These are phyloP conservation scores for Letharia columbiana DNA, from an alignment of 495 filamentous ascomycete genomes.

Conservation along the genomic window DNA sequence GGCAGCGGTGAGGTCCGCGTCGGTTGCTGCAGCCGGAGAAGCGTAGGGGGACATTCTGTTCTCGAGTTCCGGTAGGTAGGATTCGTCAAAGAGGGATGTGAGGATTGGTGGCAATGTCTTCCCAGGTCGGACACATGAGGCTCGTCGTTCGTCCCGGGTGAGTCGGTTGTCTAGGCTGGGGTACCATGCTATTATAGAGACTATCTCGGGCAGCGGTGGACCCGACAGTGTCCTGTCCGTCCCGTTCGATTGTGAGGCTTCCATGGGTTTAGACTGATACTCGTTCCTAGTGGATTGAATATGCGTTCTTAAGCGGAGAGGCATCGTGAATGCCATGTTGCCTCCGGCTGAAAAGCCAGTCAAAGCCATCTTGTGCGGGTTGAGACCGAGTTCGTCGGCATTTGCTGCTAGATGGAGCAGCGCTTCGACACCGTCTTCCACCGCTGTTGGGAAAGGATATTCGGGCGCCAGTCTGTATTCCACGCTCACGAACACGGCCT, in stretches of 20 bases:
- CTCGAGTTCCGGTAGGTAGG: conserved; percentile 55
- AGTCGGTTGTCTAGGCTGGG: conserved; percentile 76
- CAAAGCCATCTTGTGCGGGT: conserved; percentile 56
- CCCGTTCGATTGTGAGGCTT: neutral
- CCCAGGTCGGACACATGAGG: conserved; percentile 54
- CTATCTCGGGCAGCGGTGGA: conserved; percentile 29
- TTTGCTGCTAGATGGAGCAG: conserved; percentile 55
- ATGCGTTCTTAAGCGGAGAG: conserved; percentile 53
- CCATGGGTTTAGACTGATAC: neutral
- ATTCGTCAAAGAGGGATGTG: conserved; percentile 78
- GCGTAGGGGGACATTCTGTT: conserved; percentile 51
- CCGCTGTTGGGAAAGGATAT: conserved; percentile 64
- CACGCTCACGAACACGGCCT: conserved; percentile 60
- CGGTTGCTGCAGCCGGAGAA: conserved; percentile 52
- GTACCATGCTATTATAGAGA: conserved; percentile 68
- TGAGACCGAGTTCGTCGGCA: conserved; percentile 47
- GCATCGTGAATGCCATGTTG: conserved; percentile 76
- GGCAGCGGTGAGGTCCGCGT: conserved; percentile 39
- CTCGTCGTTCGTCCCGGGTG: conserved; percentile 63
- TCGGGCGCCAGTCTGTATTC: conserved; percentile 74
- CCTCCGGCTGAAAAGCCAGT: conserved; percentile 84
- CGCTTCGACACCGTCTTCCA: conserved; percentile 68
- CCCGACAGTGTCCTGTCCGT: neutral
- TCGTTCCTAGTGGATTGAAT: conserved; percentile 17
- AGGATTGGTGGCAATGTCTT: conserved; percentile 65